Evolutionary conservation across 2,329 filamentous ascomycete genomes (phyloP), one percentile per base, ranked within the genome.

Genomic region (Ceratocystiopsis sp.): DNA sequence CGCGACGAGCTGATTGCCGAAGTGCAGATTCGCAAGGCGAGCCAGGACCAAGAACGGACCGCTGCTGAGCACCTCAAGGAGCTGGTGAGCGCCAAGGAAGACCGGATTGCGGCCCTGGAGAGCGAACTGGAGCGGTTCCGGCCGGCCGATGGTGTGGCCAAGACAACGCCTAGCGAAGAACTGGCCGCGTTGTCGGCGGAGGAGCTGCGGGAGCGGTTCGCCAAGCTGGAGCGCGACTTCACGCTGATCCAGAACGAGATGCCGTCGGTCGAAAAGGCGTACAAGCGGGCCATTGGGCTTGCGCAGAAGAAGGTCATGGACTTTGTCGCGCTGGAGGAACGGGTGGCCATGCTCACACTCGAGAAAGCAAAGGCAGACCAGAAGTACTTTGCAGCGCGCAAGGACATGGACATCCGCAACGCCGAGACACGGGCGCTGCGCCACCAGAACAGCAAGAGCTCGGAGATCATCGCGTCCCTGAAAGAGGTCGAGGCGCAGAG

Each of bases 361-460:
- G 86, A 98, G 61, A 98, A 98, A 65, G 78, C 80, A 50, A 96
- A 95, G 61, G 89, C 89, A 1, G 91, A 98, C 55, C 89, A 96
- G 56, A 96, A 96, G 61, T 98, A 93, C 58, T 96, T 96, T 59
- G 84, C 84, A 1, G 85, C 87, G 10, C 86, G 93, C 69, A 95
- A 94, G 58, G 81, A 87, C 52, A 93, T 89, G 55, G 89, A 96
- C 55, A 79, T 82, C 38, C 73, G 85, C 41, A 80, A 86, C 45
- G 70, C 74, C 46, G 89, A 96, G 61, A 79, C 93, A 39, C 73
- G 83, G 51, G 73, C 79, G 4, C 65, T 95, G 45, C 78, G 85
- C 47, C 70, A 77, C 48, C 87, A 96, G 58, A 93, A 89, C 55
- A 71, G 75, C 40, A 93, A 93, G 62, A 93, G 84, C 45, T 86